Percentiles rank a stretch among this genome's conserved stretches.
Conservation (phyloP, 176 grass and related monocot species). For the Coix lacrymajobi region DNA sequence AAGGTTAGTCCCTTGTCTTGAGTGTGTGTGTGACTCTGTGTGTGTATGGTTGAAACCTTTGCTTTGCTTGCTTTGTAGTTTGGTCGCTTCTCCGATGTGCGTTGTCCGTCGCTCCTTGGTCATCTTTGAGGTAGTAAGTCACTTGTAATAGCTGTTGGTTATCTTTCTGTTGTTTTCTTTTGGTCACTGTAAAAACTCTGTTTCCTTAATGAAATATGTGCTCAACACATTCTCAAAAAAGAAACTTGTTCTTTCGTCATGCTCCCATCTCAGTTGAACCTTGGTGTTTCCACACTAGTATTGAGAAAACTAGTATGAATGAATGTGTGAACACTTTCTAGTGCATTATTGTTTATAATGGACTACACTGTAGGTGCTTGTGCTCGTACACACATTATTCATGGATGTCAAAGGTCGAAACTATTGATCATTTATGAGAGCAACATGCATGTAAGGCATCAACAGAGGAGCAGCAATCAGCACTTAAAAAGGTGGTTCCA, state of each 20-base stretch:
- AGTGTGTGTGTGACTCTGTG: too few species aligned
- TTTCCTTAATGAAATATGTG: background rate
- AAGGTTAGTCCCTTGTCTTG: background rate
- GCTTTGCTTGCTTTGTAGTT: too few species aligned
- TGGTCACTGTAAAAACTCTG: background rate
- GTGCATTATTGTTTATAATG: constrained; percentile 6
- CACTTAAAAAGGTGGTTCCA: background rate
- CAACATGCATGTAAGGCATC: background rate
- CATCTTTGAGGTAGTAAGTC: background rate
- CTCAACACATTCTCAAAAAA: background rate
- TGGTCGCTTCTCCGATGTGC: too few species aligned
- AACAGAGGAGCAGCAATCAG: background rate
- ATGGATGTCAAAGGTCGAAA: constrained; percentile 12
- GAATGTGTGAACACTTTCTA: background rate
- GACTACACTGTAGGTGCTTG: background rate
- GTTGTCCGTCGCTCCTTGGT: background rate
- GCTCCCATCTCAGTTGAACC: background rate
- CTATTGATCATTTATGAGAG: background rate
- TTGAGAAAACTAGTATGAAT: background rate
- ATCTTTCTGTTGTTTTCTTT: background rate
- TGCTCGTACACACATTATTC: background rate
- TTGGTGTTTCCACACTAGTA: background rate
- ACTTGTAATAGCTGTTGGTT: background rate
- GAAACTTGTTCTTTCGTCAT: background rate
- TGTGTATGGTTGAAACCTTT: too few species aligned